Conservation (phyloP, 257 asterid species). For the Rehmannia glutinosa region DNA sequence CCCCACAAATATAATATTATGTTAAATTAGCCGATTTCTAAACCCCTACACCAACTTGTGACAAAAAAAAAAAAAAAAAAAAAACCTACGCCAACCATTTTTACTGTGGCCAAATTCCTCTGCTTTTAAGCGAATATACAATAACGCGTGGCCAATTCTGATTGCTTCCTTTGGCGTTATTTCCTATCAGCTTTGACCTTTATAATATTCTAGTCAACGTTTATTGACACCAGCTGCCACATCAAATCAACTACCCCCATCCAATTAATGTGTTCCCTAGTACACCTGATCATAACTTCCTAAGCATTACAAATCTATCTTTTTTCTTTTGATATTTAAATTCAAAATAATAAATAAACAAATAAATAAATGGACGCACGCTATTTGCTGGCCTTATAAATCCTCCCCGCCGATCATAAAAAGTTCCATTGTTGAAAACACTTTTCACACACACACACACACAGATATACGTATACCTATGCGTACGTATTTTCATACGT, state of each 20-base stretch:
- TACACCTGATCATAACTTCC: constrained; percentile 19
- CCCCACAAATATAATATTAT: too few species aligned
- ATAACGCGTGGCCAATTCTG: background rate
- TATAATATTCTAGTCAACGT: background rate
- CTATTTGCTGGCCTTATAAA: constrained; percentile 22
- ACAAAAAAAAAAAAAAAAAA: too few species aligned
- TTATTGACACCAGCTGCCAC: background rate
- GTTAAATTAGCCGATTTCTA: too few species aligned
- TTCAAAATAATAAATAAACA: background rate
- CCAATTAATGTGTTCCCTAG: background rate
- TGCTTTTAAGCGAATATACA: background rate
- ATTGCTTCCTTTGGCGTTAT: background rate
- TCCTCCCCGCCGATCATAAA: constrained; percentile 1
- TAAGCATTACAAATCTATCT: background rate
- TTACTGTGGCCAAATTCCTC: constrained; percentile 2
- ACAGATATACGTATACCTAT: background rate
- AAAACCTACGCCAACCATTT: background rate
- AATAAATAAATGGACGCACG: constrained; percentile 19
- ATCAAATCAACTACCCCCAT: background rate
- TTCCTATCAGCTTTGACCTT: background rate
- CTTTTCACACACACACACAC: background rate
- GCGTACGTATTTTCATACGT: background rate
- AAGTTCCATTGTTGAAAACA: constrained; percentile 5
- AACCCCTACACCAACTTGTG: too few species aligned
- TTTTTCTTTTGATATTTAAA: background rate